Conservation (phyloP, 345 rosid genomes). For the Eucalyptus caleyi region DNA sequence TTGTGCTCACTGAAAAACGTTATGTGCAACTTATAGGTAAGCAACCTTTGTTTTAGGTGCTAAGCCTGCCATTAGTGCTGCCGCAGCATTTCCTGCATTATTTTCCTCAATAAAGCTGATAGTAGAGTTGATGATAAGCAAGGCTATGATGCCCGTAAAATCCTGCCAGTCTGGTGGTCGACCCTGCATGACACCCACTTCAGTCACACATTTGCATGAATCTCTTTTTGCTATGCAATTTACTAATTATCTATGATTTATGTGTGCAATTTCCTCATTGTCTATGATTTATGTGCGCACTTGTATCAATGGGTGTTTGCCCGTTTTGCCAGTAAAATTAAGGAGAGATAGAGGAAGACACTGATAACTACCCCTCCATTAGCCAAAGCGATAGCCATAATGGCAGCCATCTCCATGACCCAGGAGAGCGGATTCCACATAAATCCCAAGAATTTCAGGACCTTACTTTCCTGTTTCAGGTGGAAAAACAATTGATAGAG, state of each 20-base stretch:
- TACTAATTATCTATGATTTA: background rate
- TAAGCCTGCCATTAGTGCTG: constrained; percentile 68
- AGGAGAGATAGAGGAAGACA: background rate
- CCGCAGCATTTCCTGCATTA: constrained; percentile 86
- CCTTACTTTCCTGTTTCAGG: constrained; percentile 48
- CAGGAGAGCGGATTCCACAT: constrained; percentile 96
- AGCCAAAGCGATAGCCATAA: constrained; percentile 81
- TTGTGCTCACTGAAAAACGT: background rate
- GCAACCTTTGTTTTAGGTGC: constrained; percentile 65
- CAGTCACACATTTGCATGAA: background rate
- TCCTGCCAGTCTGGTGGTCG: constrained; percentile 92
- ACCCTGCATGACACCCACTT: constrained; percentile 25
- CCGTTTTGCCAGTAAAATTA: background rate
- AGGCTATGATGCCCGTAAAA: constrained; percentile 55
- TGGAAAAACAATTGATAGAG: background rate
- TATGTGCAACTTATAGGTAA: background rate
- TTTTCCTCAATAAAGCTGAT: constrained; percentile 79
- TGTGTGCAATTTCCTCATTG: background rate
- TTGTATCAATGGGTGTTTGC: background rate
- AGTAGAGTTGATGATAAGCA: constrained; percentile 68
- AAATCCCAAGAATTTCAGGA: constrained; percentile 71
- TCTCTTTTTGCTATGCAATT: background rate
- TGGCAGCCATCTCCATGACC: constrained; percentile 88
- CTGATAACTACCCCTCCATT: constrained; percentile 53
- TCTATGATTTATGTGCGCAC: background rate